Conservation (phyloP, 2,329 filamentous ascomycete species). For the Magnaporthiopsis incrustans region DNA sequence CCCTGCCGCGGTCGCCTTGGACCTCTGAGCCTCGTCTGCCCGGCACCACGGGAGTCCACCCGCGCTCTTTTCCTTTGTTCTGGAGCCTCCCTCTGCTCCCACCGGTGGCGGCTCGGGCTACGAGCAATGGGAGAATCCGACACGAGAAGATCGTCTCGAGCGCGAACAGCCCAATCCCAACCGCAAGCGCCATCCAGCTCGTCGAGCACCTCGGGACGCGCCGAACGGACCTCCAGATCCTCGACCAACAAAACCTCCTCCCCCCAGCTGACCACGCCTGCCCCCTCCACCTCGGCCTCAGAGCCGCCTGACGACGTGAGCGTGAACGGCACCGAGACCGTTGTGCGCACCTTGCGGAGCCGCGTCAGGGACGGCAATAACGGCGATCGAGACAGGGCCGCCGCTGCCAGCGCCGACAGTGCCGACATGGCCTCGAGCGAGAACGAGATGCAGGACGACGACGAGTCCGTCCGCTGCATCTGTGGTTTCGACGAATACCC, state of each 20-base stretch:
- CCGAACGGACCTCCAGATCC: conserved; percentile 65
- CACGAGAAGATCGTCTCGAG: conserved; percentile 85
- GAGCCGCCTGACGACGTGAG: conserved; percentile 56
- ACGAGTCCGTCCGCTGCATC: conserved; percentile 91
- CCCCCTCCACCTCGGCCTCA: conserved; percentile 59
- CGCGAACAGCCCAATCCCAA: conserved; percentile 68
- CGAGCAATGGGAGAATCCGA: conserved; percentile 54
- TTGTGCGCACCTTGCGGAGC: conserved; percentile 69
- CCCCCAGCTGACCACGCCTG: conserved; percentile 66
- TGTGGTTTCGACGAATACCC: conserved; percentile 95
- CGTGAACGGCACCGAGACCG: conserved; percentile 50
- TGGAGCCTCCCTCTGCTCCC: background rate
- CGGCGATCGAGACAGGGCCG: conserved; percentile 45
- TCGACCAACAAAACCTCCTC: conserved; percentile 61
- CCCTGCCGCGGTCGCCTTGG: background rate
- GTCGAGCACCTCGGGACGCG: conserved; percentile 64
- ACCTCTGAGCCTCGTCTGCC: background rate
- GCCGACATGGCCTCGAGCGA: conserved; percentile 53
- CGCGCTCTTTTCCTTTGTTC: background rate
- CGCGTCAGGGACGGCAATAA: conserved; percentile 50
- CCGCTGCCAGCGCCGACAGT: conserved; percentile 29
- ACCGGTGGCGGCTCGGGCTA: conserved; percentile 22
- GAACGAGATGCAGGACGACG: conserved; percentile 71
- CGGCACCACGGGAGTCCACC: background rate
- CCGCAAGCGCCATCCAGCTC: conserved; percentile 72